These are phyloP conservation scores for Dictyostelium firmibasis DNA, from an alignment of 78 protist species.

Conservation along the genomic window DNA sequence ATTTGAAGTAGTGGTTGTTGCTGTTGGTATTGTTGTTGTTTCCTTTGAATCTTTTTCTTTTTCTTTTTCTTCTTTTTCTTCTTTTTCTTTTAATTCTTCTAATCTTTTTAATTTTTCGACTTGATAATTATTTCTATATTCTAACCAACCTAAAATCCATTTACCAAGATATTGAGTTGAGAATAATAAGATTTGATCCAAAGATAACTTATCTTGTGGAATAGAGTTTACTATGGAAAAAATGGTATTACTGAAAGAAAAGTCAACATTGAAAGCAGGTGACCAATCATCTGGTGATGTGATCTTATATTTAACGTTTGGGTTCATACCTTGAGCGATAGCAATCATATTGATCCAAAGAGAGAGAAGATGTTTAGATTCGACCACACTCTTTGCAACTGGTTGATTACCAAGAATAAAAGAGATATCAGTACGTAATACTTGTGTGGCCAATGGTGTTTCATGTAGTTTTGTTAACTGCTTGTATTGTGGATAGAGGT, in stretches of 20 bases:
- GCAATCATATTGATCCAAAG: slow-evolving; percentile 53
- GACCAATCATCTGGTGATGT: slow-evolving; percentile 25
- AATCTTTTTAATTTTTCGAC: background rate
- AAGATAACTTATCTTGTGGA: background rate
- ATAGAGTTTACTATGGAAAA: slow-evolving; percentile 31
- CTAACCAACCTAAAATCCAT: slow-evolving; percentile 75
- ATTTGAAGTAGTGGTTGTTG: background rate
- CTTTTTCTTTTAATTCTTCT: background rate
- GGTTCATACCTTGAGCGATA: slow-evolving; percentile 69
- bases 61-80: background rate
- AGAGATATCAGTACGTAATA: slow-evolving; percentile 46
- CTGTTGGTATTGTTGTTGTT: background rate
- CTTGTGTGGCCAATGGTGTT: background rate
- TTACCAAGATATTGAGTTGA: slow-evolving; percentile 49
- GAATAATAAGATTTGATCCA: background rate
- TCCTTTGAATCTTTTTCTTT: background rate
- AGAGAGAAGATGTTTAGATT: background rate
- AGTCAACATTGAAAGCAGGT: slow-evolving; percentile 47
- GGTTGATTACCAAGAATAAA: slow-evolving; percentile 32
- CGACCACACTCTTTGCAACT: background rate
- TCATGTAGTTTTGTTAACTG: background rate
- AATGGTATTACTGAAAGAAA: slow-evolving; percentile 16
- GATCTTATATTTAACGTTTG: background rate
- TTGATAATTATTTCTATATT: background rate
- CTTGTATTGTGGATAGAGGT: slow-evolving; percentile 2